Evolutionary conservation across 1,284 basidiomycete species (phyloP).

Genomic region (Trichosporon asahii): DNA sequence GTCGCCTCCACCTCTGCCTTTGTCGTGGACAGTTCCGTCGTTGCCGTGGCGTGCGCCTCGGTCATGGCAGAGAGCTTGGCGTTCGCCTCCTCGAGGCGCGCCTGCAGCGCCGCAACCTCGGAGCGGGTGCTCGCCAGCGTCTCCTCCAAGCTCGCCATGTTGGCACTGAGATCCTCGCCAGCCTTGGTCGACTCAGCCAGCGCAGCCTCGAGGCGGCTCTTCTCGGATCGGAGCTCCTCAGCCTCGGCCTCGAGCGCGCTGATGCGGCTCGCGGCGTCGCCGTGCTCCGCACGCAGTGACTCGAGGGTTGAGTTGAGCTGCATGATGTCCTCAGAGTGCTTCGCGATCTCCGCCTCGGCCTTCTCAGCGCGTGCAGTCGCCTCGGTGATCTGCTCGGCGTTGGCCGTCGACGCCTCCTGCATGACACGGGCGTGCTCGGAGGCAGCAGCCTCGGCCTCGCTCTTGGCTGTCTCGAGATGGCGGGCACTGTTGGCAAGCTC

Average conservation of each 20-base stretch:
- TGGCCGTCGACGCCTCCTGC: conserved; percentile 59
- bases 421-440: conserved; percentile 56
- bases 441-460: not conserved
- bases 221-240: conserved; percentile 65
- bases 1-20: not conserved
- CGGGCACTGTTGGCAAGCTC: not conserved
- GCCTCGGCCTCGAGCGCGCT: not conserved
- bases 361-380: conserved; percentile 64
- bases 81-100: not conserved
- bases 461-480: not conserved
- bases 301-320: not conserved
- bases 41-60: not conserved
- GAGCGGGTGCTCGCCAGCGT: not conserved
- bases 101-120: conserved; percentile 10
- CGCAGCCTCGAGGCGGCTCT: conserved; percentile 8
- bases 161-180: not conserved
- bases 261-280: not conserved
- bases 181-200: conserved; percentile 4
- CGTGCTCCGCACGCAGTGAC: not conserved
- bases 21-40: not conserved
- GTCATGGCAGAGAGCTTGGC: not conserved
- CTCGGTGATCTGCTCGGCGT: not conserved
- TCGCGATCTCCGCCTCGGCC: conserved; percentile 66
- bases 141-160: not conserved
- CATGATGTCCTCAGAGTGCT: not conserved